Conservation (phyloP, 176 grass and related monocot genomes). For the Eragrostis nindensis region DNA sequence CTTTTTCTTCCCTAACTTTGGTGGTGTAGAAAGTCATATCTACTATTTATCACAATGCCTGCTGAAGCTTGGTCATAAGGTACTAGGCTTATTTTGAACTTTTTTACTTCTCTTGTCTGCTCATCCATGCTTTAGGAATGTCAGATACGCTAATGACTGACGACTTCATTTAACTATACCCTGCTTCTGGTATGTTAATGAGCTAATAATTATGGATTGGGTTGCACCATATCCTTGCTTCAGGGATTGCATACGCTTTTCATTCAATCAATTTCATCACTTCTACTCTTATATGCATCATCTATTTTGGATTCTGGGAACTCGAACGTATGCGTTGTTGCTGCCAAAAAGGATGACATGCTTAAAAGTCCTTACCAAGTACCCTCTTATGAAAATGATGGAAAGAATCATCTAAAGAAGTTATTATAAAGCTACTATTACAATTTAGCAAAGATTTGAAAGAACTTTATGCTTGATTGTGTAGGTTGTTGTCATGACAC, state of each 20-base stretch:
- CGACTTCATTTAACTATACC: background rate
- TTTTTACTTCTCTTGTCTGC: background rate
- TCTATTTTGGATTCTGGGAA: conserved; percentile 29
- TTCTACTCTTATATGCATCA: background rate
- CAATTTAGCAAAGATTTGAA: too few species aligned
- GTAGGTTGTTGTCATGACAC: conserved; percentile 94
- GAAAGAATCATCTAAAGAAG: background rate
- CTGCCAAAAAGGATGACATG: background rate
- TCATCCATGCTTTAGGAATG: conserved; percentile 21
- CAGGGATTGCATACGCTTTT: background rate
- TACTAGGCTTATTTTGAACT: conserved; percentile 14
- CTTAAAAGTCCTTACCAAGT: conserved; percentile 10
- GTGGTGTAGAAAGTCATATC: conserved; percentile 93
- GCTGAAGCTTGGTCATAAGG: conserved; percentile 94
- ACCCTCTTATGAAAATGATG: background rate
- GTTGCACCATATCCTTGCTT: background rate
- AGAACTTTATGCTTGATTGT: background rate
- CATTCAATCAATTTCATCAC: conserved; percentile 3
- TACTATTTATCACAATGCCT: conserved; percentile 93
- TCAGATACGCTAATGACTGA: conserved; percentile 2
- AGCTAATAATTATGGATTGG: conserved; percentile 14
- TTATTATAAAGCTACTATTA: too few species aligned
- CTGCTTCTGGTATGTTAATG: background rate
- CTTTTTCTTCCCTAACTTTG: conserved; percentile 97
- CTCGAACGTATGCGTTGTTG: background rate